phyloP scores from a whole-genome alignment of 441 rosid species.

The Adansonia gregorii region DNA sequence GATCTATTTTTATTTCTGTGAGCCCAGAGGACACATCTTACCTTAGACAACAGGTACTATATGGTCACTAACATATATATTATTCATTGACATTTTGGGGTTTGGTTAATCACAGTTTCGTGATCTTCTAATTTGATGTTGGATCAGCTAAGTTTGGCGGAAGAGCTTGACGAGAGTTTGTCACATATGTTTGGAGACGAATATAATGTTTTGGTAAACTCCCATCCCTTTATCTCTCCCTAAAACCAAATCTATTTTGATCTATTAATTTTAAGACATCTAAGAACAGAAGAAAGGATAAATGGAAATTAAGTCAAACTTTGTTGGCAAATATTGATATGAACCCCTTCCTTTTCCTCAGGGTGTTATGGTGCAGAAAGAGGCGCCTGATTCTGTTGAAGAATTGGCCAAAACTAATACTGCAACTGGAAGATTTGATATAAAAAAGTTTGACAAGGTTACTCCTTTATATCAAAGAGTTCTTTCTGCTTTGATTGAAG shows the following conservation, averaged over 20 bases:
- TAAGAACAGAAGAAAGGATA: background rate
- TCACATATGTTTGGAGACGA: conserved; percentile 57
- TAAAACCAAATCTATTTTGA: background rate
- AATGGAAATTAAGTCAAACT: conserved; percentile 18
- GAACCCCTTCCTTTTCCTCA: conserved; percentile 33
- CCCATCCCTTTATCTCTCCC: conserved; percentile 14
- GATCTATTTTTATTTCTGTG: conserved; percentile 62
- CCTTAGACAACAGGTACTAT: conserved; percentile 79
- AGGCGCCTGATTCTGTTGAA: conserved; percentile 48
- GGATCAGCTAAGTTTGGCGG: conserved; percentile 64
- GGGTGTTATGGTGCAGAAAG: conserved; percentile 59
- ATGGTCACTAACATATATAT: conserved; percentile 19
- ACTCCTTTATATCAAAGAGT: conserved; percentile 85
- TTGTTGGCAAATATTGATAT: conserved; percentile 20
- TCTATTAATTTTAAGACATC: conserved; percentile 13
- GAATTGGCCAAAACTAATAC: conserved; percentile 46
- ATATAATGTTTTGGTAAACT: conserved; percentile 53
- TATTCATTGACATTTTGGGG: conserved; percentile 21
- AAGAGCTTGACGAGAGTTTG: conserved; percentile 69
- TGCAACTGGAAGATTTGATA: conserved; percentile 51
- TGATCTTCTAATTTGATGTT: conserved; percentile 33
- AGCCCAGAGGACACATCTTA: conserved; percentile 65
- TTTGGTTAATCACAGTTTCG: conserved; percentile 20
- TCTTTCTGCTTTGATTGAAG: conserved; percentile 91
- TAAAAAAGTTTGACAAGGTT: conserved; percentile 57